Percentiles rank a stretch among this genome's conserved stretches.
Conservation (phyloP, 306 rosid species). For the Malus sieversii region DNA sequence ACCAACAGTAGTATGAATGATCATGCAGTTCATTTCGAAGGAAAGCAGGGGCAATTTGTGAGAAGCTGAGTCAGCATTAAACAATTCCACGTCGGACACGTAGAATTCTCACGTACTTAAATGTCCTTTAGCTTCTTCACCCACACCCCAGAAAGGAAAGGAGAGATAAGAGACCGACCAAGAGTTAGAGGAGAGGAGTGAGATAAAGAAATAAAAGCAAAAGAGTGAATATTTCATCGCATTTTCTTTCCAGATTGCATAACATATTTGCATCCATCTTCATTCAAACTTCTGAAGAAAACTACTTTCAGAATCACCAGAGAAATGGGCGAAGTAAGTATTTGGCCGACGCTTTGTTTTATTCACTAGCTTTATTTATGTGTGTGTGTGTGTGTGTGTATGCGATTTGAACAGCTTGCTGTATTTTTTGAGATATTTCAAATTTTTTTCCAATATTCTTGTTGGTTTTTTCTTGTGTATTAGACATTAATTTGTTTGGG, state of each 20-base stretch:
- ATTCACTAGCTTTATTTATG: not conserved
- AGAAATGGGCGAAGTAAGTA: slow-evolving; percentile 71
- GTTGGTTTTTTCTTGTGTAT: not conserved
- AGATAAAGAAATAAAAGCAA: not conserved
- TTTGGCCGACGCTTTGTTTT: not conserved
- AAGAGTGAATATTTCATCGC: not conserved
- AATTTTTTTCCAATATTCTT: not conserved
- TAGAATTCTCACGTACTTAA: slow-evolving; percentile 39
- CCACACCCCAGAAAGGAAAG: not conserved
- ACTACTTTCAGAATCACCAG: slow-evolving; percentile 14
- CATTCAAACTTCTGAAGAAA: slow-evolving; percentile 8
- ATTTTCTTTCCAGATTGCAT: not conserved
- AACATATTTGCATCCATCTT: not conserved
- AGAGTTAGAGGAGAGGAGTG: not conserved
- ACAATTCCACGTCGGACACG: slow-evolving; percentile 50
- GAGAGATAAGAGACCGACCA: not conserved
- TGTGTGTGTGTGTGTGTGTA: not conserved
- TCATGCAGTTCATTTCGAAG: slow-evolving; percentile 1
- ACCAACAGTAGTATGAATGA: not conserved
- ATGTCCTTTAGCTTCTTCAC: slow-evolving; percentile 13
- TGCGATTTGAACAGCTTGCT: not conserved
- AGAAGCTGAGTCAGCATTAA: slow-evolving; percentile 36
- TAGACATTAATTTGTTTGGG: not conserved
- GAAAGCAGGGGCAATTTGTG: slow-evolving; percentile 20
- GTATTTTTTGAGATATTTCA: not conserved